Evolutionary conservation across 2,329 filamentous ascomycete species (phyloP), one percentile per base, ranked within the genome.

Genomic region (Colletotrichum sp.): DNA sequence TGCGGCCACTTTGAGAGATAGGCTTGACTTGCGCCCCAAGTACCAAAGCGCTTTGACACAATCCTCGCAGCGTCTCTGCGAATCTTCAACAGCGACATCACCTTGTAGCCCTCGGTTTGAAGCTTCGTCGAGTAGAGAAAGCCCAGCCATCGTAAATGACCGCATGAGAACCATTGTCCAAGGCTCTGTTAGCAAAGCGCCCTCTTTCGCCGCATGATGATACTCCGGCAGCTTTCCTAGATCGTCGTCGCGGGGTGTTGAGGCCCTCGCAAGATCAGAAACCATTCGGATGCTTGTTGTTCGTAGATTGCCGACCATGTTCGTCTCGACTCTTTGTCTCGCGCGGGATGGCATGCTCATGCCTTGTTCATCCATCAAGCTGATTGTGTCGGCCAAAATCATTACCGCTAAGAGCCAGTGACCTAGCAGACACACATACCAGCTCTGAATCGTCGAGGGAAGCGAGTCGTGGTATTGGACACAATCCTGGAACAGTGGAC

Each of bases 371-470:
- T 92, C 90, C 26, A 91, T 86, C 30, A 85, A 81, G 63, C 89
- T 88, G 15, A 92, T 83, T 6, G 89, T 80, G 72, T 92, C 90
- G 39, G 90, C 89, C 6, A 92, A 82, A 28, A 92, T 83, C 57
- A 92, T 85, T 0, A 87, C 86, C 4, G 87, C 91, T 5, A 92
- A 87, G 77, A 92, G 89, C 88, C 90, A 92, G 77, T 92, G 91
- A 0, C 88, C 89, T 1, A 87, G 84, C 28, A 92, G 86, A 68
- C 90, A 89, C 16, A 91, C 86, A 76, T 91, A 92, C 91, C 91
- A 92, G 57, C 90, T 90, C 79, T 91, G 90, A 6, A 92, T 87
- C 16, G 88, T 88, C 13, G 87, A 79, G 2, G 90, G 89, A 1
- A 92, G 85, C 1, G 81, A 79, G 36, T 88, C 84, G 75, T 91